These are phyloP conservation scores for Vitis labrusca DNA, from an alignment of 164 flowering plant species.

Conservation along the genomic window DNA sequence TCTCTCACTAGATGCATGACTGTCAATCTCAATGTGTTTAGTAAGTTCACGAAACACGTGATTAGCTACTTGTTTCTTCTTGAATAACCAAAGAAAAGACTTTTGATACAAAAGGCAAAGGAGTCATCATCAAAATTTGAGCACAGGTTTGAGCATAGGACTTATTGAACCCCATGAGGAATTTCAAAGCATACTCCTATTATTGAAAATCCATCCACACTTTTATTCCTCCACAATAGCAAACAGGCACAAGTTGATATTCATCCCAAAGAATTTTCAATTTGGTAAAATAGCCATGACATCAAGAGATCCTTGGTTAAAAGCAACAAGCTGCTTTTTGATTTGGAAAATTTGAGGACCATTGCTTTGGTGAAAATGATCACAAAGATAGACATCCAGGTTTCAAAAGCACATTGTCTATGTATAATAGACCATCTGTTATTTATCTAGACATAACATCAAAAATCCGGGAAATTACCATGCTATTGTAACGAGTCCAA, in stretches of 20 bases:
- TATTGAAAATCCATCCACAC: background rate
- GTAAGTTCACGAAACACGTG: no score
- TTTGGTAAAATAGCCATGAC: background rate
- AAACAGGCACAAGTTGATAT: background rate
- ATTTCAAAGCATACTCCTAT: background rate
- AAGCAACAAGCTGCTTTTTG: background rate
- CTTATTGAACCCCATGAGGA: background rate
- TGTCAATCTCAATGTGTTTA: no score
- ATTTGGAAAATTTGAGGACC: background rate
- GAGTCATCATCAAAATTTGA: background rate
- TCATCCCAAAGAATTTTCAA: slow-evolving; percentile 1
- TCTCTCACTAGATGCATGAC: no score
- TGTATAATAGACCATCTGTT: no score
- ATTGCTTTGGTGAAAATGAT: background rate
- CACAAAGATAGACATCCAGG: background rate
- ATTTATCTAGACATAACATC: no score
- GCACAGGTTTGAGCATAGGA: background rate
- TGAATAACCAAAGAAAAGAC: no score
- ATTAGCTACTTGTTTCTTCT: no score
- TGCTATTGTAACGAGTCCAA: no score
- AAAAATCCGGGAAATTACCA: no score
- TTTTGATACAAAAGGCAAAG: no score
- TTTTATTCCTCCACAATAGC: background rate
- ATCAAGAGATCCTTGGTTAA: background rate
- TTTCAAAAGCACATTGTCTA: no score